Conservation (phyloP, 495 filamentous ascomycete species). For the Clavariopsis aquatica region DNA sequence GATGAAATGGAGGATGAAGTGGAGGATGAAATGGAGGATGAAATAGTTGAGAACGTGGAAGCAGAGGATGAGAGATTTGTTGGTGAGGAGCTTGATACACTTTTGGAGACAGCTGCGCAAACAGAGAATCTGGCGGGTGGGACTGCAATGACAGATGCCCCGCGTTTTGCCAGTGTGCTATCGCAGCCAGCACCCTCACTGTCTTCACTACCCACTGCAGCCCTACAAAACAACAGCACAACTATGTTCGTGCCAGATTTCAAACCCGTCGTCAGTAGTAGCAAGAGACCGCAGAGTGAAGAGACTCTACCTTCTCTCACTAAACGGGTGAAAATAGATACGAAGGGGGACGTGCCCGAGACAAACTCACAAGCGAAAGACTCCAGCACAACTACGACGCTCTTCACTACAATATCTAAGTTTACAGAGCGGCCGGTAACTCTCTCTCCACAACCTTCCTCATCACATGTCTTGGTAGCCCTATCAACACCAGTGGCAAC, state of each 20-base stretch:
- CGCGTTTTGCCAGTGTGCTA: neutral
- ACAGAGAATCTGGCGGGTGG: neutral
- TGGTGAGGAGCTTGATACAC: constrained; percentile 32
- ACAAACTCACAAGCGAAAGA: neutral
- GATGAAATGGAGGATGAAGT: constrained; percentile 4
- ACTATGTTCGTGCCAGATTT: neutral
- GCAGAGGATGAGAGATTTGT: constrained; percentile 28
- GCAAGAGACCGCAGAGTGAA: constrained; percentile 19
- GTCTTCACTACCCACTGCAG: neutral
- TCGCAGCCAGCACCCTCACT: neutral
- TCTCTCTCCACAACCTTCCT: neutral
- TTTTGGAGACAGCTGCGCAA: constrained; percentile 19
- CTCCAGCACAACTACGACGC: neutral
- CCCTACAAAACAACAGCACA: neutral
- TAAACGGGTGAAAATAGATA: constrained; percentile 18
- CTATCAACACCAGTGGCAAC: neutral
- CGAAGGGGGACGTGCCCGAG: neutral
- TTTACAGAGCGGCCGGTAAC: neutral
- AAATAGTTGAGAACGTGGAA: constrained; percentile 1
- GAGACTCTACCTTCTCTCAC: constrained; percentile 3
- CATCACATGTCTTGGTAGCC: neutral
- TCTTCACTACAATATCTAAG: neutral
- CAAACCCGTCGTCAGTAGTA: neutral
- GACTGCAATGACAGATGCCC: neutral
- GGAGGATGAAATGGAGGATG: constrained; percentile 21